Percentiles rank a stretch among this genome's conserved stretches.
Conservation (phyloP, 2,329 filamentous ascomycete species). For the Leptographium lundbergii region DNA sequence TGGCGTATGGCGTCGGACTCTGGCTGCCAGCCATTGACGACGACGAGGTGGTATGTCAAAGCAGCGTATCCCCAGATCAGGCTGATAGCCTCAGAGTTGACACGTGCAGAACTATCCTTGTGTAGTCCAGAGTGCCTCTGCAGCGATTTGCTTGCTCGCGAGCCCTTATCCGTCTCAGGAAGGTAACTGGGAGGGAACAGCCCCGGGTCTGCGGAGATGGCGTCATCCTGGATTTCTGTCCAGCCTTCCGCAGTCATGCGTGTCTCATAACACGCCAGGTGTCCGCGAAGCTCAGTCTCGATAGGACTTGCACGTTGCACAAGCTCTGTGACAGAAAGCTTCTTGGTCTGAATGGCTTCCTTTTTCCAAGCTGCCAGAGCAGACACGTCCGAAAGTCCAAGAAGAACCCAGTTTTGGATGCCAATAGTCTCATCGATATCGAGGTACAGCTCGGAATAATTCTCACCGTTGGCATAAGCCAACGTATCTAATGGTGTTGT, state of each 20-base stretch:
- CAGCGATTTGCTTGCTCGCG: background rate
- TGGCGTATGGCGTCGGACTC: constrained; percentile 9
- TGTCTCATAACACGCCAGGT: constrained; percentile 17
- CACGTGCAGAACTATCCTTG: background rate
- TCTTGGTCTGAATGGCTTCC: constrained; percentile 27
- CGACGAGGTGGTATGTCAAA: constrained; percentile 33
- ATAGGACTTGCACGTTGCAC: constrained; percentile 29
- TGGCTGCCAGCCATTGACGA: constrained; percentile 39
- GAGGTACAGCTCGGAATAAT: constrained; percentile 16
- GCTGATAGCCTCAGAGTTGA: constrained; percentile 5
- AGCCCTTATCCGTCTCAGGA: no score
- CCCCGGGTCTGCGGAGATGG: background rate
- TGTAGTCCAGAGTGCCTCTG: background rate
- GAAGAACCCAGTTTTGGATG: constrained; percentile 43
- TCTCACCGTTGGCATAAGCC: background rate
- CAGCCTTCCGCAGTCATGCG: background rate
- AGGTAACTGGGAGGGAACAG: background rate
- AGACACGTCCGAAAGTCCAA: constrained; percentile 40
- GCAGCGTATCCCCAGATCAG: constrained; percentile 36
- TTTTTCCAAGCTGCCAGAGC: constrained; percentile 44
- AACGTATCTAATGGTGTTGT: background rate
- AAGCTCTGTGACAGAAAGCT: constrained; percentile 32
- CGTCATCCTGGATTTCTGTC: background rate
- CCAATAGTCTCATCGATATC: constrained; percentile 40
- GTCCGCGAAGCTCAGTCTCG: constrained; percentile 22